Conservation (phyloP, 495 filamentous ascomycete genomes). For the Astrothelium macrocarpum region DNA sequence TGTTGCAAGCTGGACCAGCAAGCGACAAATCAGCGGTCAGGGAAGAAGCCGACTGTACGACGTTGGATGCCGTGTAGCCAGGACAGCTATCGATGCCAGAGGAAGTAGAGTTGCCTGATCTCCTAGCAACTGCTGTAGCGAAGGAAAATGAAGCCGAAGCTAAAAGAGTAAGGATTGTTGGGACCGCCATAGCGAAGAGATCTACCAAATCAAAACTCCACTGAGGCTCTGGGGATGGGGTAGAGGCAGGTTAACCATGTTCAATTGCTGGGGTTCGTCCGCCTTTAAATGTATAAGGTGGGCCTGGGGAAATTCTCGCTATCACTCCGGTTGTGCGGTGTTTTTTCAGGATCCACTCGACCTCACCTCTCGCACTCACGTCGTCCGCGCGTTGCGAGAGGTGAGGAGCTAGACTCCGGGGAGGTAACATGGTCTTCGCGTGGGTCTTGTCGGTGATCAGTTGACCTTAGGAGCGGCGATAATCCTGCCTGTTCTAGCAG, state of each 20-base stretch:
- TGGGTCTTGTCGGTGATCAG: neutral
- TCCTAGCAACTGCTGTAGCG: neutral
- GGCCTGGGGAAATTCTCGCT: neutral
- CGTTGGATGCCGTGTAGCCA: constrained; percentile 13
- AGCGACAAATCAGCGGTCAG: constrained; percentile 10
- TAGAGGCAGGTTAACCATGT: neutral
- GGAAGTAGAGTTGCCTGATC: neutral
- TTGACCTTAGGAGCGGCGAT: neutral
- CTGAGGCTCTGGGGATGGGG: neutral
- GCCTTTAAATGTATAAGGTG: neutral
- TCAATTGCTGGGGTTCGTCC: neutral
- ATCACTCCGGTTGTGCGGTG: neutral
- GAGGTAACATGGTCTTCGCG: constrained; percentile 2
- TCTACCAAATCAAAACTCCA: neutral
- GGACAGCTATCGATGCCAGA: constrained; percentile 8
- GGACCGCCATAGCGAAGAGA: neutral
- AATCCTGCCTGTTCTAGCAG: neutral
- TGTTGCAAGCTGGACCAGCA: constrained; percentile 11
- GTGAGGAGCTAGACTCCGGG: neutral
- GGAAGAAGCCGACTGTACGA: neutral
- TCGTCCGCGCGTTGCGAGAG: neutral
- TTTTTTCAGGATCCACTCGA: constrained; percentile 3
- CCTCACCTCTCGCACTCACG: neutral
- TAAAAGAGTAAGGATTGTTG: neutral
- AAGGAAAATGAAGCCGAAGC: neutral